phyloP scores from a whole-genome alignment of 2,329 filamentous ascomycete genomes.

The Fonsecaea nubica region DNA sequence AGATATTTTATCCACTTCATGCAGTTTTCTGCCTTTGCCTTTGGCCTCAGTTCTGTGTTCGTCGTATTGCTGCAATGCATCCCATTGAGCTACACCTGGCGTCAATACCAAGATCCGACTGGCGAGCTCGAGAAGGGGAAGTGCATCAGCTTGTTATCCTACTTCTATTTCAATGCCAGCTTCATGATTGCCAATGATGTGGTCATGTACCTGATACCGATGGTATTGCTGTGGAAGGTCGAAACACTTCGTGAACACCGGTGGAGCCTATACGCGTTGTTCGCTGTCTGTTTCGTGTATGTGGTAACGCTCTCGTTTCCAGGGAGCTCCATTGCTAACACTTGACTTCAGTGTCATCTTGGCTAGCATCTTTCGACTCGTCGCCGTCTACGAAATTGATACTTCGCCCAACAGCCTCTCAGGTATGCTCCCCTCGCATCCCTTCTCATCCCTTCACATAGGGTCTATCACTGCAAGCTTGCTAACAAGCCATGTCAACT shows the following conservation, averaged over 20 bases:
- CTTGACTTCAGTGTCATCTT: constrained; percentile 27
- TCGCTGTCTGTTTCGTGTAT: constrained; percentile 30
- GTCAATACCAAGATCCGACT: background rate
- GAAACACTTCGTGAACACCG: constrained; percentile 32
- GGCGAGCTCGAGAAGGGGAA: constrained; percentile 6
- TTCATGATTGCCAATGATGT: constrained; percentile 36
- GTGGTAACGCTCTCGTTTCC: constrained; percentile 2
- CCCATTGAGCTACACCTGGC: constrained; percentile 28
- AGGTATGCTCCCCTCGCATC: constrained; percentile 10
- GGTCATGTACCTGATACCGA: constrained; percentile 33
- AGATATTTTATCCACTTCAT: constrained; percentile 34
- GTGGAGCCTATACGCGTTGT: constrained; percentile 31
- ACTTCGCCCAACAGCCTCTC: constrained; percentile 24
- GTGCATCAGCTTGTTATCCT: constrained; percentile 32
- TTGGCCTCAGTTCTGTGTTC: constrained; percentile 34
- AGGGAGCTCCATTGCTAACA: constrained; percentile 1
- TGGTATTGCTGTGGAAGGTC: constrained; percentile 33
- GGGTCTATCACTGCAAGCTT: background rate
- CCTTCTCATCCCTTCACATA: background rate
- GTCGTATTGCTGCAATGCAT: constrained; percentile 32
- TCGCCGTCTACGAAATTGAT: constrained; percentile 28
- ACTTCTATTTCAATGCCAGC: constrained; percentile 33
- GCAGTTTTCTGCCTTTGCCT: constrained; percentile 28
- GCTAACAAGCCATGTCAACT: background rate
- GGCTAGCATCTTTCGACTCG: constrained; percentile 32